Evolutionary conservation across 1,284 basidiomycete species (phyloP).

Genomic region (Ustilago hordei): DNA sequence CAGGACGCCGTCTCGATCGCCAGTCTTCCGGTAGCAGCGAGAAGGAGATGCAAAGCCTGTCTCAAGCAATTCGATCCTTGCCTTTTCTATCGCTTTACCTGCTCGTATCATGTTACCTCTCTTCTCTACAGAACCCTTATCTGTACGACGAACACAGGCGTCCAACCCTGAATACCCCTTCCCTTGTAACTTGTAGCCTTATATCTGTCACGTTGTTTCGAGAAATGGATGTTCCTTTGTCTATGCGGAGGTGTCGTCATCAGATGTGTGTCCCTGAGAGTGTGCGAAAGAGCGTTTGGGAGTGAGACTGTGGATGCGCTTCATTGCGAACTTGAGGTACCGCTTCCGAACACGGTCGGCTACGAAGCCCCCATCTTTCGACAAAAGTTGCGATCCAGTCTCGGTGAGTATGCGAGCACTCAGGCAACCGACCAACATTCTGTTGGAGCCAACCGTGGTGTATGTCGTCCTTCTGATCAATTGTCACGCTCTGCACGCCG

Average conservation of each 20-base stretch:
- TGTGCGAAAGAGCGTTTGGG: too few species aligned
- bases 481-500: not conserved
- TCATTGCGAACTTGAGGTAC: too few species aligned
- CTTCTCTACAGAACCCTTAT: too few species aligned
- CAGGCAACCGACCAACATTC: not conserved
- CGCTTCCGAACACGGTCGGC: too few species aligned
- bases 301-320: too few species aligned
- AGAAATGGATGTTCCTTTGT: not conserved
- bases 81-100: not conserved
- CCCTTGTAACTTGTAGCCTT: not conserved
- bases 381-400: not conserved
- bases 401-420: slow-evolving; percentile 5
- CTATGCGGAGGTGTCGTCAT: too few species aligned
- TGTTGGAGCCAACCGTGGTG: slow-evolving; percentile 2
- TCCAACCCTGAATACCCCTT: not conserved
- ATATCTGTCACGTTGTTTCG: not conserved
- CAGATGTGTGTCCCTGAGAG: too few species aligned
- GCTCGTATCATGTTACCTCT: too few species aligned
- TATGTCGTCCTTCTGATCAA: slow-evolving; percentile 3
- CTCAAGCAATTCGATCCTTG: not conserved
- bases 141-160: not conserved
- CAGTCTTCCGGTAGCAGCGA: slow-evolving; percentile 36
- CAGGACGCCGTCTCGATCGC: slow-evolving; percentile 14
- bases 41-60: slow-evolving; percentile 23
- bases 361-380: too few species aligned